These are phyloP conservation scores for Verticillium klebahnii DNA, from an alignment of 2,329 filamentous ascomycete genomes.

Conservation along the genomic window DNA sequence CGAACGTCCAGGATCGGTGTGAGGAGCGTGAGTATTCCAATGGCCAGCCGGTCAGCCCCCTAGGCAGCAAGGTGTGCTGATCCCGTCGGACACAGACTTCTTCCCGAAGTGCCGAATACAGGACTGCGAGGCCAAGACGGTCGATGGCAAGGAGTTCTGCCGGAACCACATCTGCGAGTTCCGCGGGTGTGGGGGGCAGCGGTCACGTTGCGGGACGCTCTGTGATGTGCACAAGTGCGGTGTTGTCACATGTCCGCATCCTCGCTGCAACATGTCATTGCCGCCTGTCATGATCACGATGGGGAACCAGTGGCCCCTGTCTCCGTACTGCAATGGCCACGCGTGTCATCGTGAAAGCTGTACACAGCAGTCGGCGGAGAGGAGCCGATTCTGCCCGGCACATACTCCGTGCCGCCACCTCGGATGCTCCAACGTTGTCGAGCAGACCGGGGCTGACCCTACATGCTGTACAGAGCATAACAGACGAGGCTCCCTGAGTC, in stretches of 20 bases:
- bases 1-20: constrained; percentile 10
- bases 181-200: constrained; percentile 13
- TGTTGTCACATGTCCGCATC: constrained; percentile 12
- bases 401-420: constrained; percentile 8
- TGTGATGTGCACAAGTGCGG: constrained; percentile 20
- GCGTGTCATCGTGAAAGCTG: constrained; percentile 7
- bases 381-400: constrained; percentile 3
- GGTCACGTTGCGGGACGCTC: constrained; percentile 3
- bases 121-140: constrained; percentile 6
- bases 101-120: constrained; percentile 3
- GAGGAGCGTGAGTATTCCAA: constrained; percentile 17
- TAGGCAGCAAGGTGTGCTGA: background rate
- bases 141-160: constrained; percentile 11
- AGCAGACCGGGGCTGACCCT: constrained; percentile 3
- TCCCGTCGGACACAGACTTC: constrained; percentile 4
- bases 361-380: background rate
- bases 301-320: background rate
- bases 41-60: background rate
- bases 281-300: background rate
- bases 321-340: constrained; percentile 9
- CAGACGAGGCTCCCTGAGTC: background rate
- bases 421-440: constrained; percentile 4
- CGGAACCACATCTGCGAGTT: constrained; percentile 18
- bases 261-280: background rate
- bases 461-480: constrained; percentile 8